A percentile compares a stretch with the other conserved stretches of the same genome.
Conservation (phyloP, 495 filamentous ascomycete species). For the Aspergillus olivimuriae region DNA sequence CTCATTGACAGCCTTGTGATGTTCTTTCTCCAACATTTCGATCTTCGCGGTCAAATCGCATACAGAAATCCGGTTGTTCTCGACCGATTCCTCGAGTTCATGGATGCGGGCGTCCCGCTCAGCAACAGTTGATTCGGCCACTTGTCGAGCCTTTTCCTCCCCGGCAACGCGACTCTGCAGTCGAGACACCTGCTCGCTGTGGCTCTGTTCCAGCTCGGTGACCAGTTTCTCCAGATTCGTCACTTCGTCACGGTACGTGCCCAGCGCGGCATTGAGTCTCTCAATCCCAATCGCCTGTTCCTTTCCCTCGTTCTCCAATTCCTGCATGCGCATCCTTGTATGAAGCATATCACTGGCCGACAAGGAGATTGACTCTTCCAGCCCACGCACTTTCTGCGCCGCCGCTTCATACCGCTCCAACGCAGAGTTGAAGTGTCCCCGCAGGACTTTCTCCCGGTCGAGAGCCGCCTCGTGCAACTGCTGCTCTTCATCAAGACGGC, state of each 20-base stretch:
- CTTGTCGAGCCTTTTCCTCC: conserved; percentile 29
- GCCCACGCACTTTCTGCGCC: conserved; percentile 38
- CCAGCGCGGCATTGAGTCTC: conserved; percentile 54
- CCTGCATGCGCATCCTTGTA: conserved; percentile 37
- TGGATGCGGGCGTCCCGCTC: conserved; percentile 29
- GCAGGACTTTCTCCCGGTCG: conserved; percentile 31
- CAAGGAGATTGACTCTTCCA: conserved; percentile 51
- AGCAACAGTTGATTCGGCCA: conserved; percentile 29
- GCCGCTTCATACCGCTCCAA: conserved; percentile 32
- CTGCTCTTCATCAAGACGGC: conserved; percentile 28
- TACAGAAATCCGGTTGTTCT: conserved; percentile 30
- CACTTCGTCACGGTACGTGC: conserved; percentile 59
- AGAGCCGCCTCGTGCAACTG: conserved; percentile 23
- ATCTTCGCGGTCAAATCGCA: conserved; percentile 28
- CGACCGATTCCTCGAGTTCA: conserved; percentile 33
- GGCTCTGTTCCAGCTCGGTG: conserved; percentile 46
- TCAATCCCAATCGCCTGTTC: conserved; percentile 55
- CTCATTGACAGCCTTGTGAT: conserved; percentile 13
- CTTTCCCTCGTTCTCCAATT: conserved; percentile 44
- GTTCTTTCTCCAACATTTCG: conserved; percentile 29
- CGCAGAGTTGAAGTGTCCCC: conserved; percentile 37
- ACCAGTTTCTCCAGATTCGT: conserved; percentile 56
- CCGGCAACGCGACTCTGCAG: conserved; percentile 32
- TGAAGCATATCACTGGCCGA: conserved; percentile 46
- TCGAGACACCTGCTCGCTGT: conserved; percentile 30